Percentiles rank a stretch among this genome's conserved stretches.
phyloP scores from a whole-genome alignment of 257 asterid genomes.

The Nicotiana tabacum region DNA sequence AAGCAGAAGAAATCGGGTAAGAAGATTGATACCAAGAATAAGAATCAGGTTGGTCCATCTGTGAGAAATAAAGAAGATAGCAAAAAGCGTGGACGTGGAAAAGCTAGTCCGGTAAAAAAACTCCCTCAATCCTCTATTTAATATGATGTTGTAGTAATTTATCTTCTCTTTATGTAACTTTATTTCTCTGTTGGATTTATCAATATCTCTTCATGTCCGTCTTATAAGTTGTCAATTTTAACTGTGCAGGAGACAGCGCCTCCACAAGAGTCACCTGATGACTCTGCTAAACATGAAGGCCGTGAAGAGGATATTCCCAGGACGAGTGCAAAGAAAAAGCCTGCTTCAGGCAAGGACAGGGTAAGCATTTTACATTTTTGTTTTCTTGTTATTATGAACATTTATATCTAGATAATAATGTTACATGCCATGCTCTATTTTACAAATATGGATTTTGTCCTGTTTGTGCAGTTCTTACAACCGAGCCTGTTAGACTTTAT shows the following conservation, averaged over 20 bases:
- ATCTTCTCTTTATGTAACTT: slow-evolving; percentile 11
- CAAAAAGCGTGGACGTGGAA: slow-evolving; percentile 48
- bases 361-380: slow-evolving; percentile 23
- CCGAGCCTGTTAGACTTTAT: background rate
- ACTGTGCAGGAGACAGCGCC: slow-evolving; percentile 35
- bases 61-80: slow-evolving; percentile 30
- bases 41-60: slow-evolving; percentile 28
- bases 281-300: slow-evolving; percentile 41
- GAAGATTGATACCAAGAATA: slow-evolving; percentile 25
- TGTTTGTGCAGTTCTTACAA: background rate
- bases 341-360: slow-evolving; percentile 46
- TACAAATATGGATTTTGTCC: background rate
- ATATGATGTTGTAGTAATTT: slow-evolving; percentile 44
- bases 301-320: slow-evolving; percentile 46
- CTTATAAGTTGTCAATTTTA: slow-evolving; percentile 12
- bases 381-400: background rate
- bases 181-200: slow-evolving; percentile 7
- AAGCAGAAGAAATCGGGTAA: slow-evolving; percentile 27
- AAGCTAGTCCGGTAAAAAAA: slow-evolving; percentile 40
- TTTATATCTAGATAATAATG: background rate
- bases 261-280: slow-evolving; percentile 42
- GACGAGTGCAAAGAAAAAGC: slow-evolving; percentile 60
- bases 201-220: background rate
- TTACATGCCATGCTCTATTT: background rate
- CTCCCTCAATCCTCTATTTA: slow-evolving; percentile 34